Evolutionary conservation across 2,329 filamentous ascomycete genomes (phyloP), one percentile per base, ranked within the genome.

Genomic region (Corniculantispora saksenae): DNA sequence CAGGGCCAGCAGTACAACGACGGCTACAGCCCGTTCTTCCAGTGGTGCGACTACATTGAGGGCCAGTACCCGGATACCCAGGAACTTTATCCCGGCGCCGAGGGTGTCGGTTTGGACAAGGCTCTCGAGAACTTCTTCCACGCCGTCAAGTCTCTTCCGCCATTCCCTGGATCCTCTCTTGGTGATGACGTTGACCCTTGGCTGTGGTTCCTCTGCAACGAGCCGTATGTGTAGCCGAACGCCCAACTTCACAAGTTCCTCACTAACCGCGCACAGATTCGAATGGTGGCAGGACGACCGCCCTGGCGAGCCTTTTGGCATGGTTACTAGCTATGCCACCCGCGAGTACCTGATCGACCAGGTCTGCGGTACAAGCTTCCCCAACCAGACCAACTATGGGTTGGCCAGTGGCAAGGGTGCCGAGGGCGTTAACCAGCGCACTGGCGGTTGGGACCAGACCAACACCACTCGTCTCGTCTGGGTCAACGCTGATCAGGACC

Each of bases 341-440:
- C 12, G 47, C 7, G 47, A 63, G 3, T 47, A 35, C 32, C 1
- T 25, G 43, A 29, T 40, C n/a, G n/a, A 54, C 6, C 23, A 35
- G 1, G 23, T 9, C 3, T 66, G 59, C 54, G 8, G 17, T 23
- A 38, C 35, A 3, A 21, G 1, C 2, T 63, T 63, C 47, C 53
- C 59, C 6, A 29, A 43, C 25, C 27, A 38, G 23, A 53, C 38
- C 21, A 48, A 40, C 21, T 45, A 53, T 45, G 64, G 59, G 68
- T 81, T 83, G 65, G 80, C 78, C 25, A 74, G 70, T 59, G 67
- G 74, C 13, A 69, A 82, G 47, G 73, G 72, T 15, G 68, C 66
- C 3, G 79, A 78, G 19, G 79, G 82, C n/a, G 69, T 68, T 10
- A 75, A 68, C 19, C 23, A 29, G 7, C 27, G 32, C 53, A 66